Evolutionary conservation across 2,329 filamentous ascomycete genomes (phyloP), one percentile per base, ranked within the genome.

Genomic region (Claviceps paspali): DNA sequence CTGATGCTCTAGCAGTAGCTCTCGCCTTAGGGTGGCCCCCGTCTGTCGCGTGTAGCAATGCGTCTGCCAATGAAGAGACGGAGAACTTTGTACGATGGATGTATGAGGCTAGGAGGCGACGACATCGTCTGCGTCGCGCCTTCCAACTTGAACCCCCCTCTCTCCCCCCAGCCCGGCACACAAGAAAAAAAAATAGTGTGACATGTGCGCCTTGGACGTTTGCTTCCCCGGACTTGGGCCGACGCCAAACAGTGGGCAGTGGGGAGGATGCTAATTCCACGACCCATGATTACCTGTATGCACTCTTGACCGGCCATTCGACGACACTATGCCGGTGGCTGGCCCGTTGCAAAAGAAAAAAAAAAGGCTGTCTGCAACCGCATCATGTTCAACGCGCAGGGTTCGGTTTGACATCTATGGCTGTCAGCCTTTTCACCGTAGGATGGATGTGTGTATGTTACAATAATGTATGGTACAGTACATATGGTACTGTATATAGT

Each of bases 61-160:
- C 26, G 23, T 21, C 39, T 41, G 36, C 37, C 39, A 43, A 38
- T 40, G 40, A 27, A 24, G 39, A 39, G 34, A 26, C 27, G 33
- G 31, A 27, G 24, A 39, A 33, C 29, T n/a, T n/a, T n/a, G n/a
- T n/a, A n/a, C n/a, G n/a, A n/a, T n/a, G n/a, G n/a, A n/a, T n/a
- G n/a, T n/a, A n/a, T n/a, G n/a, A n/a, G n/a, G n/a, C n/a, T 33
- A 34, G 21, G 38, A 38, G 18, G 37, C 31, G 37, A 24, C 27
- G 27, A 39, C 29, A 21, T 14, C 24, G 27, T 31, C 32, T 29
- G 29, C 8, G 35, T 41, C 32, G 39, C 29, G 28, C 35, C 35
- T 38, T 15, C 22, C 29, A 38, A 33, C 18, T 31, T 10, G 5
- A n/a, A 34, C 27, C 26, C n/a, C n/a, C n/a, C n/a, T n/a, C n/a